phyloP scores from a whole-genome alignment of 2,329 filamentous ascomycete species.

The Aspergillus pseudoterreus region DNA sequence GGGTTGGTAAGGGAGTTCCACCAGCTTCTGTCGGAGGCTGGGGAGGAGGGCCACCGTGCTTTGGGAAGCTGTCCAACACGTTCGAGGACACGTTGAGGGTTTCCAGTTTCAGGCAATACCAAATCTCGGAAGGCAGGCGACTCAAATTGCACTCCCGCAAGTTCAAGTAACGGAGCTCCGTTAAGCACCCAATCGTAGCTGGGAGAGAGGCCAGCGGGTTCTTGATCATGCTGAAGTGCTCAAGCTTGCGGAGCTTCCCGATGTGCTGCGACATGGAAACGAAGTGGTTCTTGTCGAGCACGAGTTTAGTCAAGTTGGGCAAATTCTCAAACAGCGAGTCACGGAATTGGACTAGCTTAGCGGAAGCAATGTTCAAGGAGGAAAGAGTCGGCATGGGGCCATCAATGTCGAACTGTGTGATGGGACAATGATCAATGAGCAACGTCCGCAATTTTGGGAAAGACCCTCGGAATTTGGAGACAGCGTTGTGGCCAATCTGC shows the following conservation, averaged over 20 bases:
- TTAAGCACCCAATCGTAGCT: conserved; percentile 80
- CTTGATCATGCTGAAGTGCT: conserved; percentile 90
- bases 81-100: conserved; percentile 95
- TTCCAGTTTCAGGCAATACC: conserved; percentile 88
- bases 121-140: conserved; percentile 86
- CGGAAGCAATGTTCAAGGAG: conserved; percentile 82
- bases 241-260: conserved; percentile 74
- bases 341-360: conserved; percentile 80
- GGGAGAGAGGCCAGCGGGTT: conserved; percentile 84
- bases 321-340: conserved; percentile 87
- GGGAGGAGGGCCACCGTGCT: conserved; percentile 65
- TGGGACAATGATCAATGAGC: conserved; percentile 88
- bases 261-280: conserved; percentile 83
- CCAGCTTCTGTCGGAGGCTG: conserved; percentile 53
- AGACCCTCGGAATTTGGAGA: conserved; percentile 84
- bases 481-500: conserved; percentile 85
- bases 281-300: conserved; percentile 93
- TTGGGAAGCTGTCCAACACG: conserved; percentile 84
- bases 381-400: conserved; percentile 76
- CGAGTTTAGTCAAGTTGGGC: conserved; percentile 78
- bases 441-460: conserved; percentile 81
- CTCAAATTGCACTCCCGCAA: conserved; percentile 90
- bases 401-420: conserved; percentile 86
- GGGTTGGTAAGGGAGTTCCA: conserved; percentile 45
- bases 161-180: conserved; percentile 80